These are phyloP conservation scores for Pseudofabraea citricarpa DNA, from an alignment of 2,329 filamentous ascomycete genomes.

Conservation along the genomic window DNA sequence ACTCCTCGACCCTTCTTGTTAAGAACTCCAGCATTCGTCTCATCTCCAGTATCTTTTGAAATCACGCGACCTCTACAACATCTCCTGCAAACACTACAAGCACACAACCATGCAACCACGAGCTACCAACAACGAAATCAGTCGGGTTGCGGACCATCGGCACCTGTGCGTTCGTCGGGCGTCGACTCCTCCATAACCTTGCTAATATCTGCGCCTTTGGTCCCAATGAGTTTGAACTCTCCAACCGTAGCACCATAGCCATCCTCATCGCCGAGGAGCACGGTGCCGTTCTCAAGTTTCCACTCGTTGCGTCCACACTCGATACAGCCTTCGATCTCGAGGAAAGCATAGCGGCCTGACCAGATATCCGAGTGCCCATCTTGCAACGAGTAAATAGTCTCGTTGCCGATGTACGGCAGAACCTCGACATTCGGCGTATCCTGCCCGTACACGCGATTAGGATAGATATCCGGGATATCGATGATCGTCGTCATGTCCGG, in stretches of 20 bases:
- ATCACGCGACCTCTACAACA: too few relatives aligned
- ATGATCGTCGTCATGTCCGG: neutral
- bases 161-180: too few relatives aligned
- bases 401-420: slow-evolving; percentile 11
- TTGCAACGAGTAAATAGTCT: slow-evolving; percentile 10
- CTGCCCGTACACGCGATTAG: neutral
- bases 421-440: neutral
- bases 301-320: slow-evolving; percentile 1
- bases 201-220: too few relatives aligned
- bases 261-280: slow-evolving; percentile 19
- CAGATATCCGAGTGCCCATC: slow-evolving; percentile 9
- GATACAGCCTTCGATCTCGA: slow-evolving; percentile 39
- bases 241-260: slow-evolving; percentile 41
- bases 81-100: too few relatives aligned
- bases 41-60: too few relatives aligned
- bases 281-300: neutral
- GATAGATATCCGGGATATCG: neutral
- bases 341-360: slow-evolving; percentile 16
- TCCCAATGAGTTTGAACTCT: slow-evolving; percentile 37
- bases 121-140: too few relatives aligned
- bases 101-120: too few relatives aligned
- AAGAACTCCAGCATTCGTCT: too few relatives aligned
- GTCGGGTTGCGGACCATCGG: too few relatives aligned
- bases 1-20: too few relatives aligned
- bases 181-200: too few relatives aligned